Percentiles rank a stretch among this genome's conserved stretches.
Conservation (phyloP, 2,329 filamentous ascomycete genomes). For the Penicillium paneum region DNA sequence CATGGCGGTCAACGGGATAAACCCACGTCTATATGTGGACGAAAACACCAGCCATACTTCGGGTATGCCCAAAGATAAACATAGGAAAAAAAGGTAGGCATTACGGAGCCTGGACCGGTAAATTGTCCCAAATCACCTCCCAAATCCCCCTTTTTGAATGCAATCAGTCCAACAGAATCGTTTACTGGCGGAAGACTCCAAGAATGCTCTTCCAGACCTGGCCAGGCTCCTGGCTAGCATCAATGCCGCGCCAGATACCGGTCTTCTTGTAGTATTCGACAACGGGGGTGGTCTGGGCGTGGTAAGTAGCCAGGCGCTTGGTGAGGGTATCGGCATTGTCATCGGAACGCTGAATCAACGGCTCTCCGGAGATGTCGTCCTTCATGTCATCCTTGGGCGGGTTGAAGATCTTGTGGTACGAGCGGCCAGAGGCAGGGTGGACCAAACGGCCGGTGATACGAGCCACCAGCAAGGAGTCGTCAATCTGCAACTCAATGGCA, state of each 20-base stretch:
- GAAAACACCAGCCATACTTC: constrained; percentile 15
- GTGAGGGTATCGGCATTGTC: constrained; percentile 95
- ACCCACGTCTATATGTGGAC: constrained; percentile 25
- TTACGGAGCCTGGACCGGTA: constrained; percentile 11
- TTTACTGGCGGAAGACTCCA: constrained; percentile 67
- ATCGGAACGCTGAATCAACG: constrained; percentile 90
- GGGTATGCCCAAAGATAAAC: constrained; percentile 16
- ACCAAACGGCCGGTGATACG: constrained; percentile 95
- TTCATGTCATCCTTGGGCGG: constrained; percentile 91
- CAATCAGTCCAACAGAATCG: constrained; percentile 32
- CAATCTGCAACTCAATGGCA: constrained; percentile 94
- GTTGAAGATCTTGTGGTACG: constrained; percentile 99
- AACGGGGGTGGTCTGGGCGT: constrained; percentile 87
- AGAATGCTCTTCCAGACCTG: constrained; percentile 94
- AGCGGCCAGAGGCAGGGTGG: constrained; percentile 92
- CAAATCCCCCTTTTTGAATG: constrained; percentile 48
- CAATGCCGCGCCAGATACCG: constrained; percentile 92
- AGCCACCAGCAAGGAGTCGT: constrained; percentile 87
- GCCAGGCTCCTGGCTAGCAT: constrained; percentile 92
- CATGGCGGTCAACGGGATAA: constrained; percentile 25
- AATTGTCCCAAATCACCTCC: constrained; percentile 9
- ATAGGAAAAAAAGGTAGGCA: constrained; percentile 22
- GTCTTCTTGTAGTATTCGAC: constrained; percentile 96
- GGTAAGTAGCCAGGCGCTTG: constrained; percentile 92
- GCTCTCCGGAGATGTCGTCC: constrained; percentile 95